Evolutionary conservation across 2,329 filamentous ascomycete species (phyloP), one percentile per base, ranked within the genome.

Genomic region (Uncinocarpus reesii): DNA sequence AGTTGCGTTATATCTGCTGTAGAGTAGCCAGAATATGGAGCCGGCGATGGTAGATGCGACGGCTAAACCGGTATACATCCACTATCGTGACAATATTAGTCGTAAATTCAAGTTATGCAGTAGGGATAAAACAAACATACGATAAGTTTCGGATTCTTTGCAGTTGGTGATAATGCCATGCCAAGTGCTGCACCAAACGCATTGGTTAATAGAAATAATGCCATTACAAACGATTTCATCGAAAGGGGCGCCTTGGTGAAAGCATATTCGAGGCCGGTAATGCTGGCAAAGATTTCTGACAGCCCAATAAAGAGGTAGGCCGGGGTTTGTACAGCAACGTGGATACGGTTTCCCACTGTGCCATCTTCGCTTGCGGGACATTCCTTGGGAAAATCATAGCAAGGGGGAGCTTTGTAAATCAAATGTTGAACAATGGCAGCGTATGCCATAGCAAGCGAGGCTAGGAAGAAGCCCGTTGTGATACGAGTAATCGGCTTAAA

Each of bases 401-500:
- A 79, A 2, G 76, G 76, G 0, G 68, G 67, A 2, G 70, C 56
- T 3, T 58, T 57, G 64, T 80, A 80, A 59, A 80, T 79, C 53
- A 69, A 60, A 51, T 74, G 67, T 57, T 80, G 77, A 0, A 79
- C 67, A 48, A 73, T 67, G n/a, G 75, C 75, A 16, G 76, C 76
- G 60, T 78, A 78, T 65, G 77, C 72, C 72, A 77, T 78, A 44
- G 83, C 76, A 20, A 79, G 58, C 1, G 78, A 70, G 13, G 77
- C 81, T 48, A 83, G 71, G 54, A 79, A 63, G 71, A 88, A 88
- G 42, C 84, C 85, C 4, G 71, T 65, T 1, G 81, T 75, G 65
- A 89, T 87, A 62, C 80, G 81, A 70, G 83, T 86, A 68, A 88
- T 82, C 37, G 83, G 85, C 0, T 77, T 83, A 69, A 87, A 85